Conservation (phyloP, 192 early-diverging fungal species). For the Backusella tuberculispora region DNA sequence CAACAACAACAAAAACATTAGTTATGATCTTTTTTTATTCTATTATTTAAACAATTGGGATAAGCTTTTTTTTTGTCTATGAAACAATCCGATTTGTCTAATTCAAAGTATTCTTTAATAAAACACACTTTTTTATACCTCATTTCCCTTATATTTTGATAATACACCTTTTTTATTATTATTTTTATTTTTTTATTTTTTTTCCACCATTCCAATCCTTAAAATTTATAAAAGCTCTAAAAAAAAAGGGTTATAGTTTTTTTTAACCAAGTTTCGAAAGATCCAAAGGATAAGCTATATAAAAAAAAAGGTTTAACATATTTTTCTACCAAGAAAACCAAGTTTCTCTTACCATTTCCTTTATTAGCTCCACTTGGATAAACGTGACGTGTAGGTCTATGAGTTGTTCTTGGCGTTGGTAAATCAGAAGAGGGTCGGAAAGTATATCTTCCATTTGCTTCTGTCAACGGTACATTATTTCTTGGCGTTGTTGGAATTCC, state of each 20-base stretch:
- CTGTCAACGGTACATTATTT: slow-evolving; percentile 21
- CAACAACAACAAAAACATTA: no score
- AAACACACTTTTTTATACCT: no score
- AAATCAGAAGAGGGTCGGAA: slow-evolving; percentile 31
- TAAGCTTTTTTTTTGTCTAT: no score
- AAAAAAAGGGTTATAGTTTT: background rate
- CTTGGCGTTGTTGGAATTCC: background rate
- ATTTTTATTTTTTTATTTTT: background rate
- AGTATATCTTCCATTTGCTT: slow-evolving; percentile 31
- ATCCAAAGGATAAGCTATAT: slow-evolving; percentile 21
- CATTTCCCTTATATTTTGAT: no score
- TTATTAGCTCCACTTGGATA: slow-evolving; percentile 32
- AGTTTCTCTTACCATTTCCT: slow-evolving; percentile 28
- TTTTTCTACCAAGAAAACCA: background rate
- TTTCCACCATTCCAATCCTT: background rate
- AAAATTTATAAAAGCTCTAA: no score
- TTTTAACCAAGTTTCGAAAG: slow-evolving; percentile 4
- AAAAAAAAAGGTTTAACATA: background rate
- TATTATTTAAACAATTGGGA: no score
- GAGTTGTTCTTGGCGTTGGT: slow-evolving; percentile 21
- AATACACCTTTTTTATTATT: background rate
- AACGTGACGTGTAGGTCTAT: background rate
- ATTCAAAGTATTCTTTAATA: no score
- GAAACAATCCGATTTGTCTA: no score
- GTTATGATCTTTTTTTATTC: no score